Conservation (phyloP, 2,329 filamentous ascomycete genomes). For the Fusarium proliferatum region DNA sequence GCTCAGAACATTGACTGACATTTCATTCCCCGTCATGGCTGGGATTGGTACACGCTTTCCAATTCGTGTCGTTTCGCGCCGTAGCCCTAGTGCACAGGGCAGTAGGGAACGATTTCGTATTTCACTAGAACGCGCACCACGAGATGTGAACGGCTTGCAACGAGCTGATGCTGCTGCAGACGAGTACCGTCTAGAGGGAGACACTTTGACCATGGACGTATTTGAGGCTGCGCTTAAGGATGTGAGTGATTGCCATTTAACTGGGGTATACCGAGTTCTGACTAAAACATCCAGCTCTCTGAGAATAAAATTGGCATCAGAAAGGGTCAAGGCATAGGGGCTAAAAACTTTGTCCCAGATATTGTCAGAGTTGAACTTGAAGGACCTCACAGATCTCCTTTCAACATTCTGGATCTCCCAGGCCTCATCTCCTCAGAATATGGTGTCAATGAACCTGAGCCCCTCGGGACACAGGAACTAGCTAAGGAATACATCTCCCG, state of each 20-base stretch:
- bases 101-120: background rate
- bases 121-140: background rate
- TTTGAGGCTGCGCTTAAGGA: background rate
- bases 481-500: background rate
- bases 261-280: background rate
- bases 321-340: background rate
- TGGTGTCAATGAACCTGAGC: background rate
- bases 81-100: background rate
- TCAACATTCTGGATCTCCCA: background rate
- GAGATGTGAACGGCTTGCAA: background rate
- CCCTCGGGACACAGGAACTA: background rate
- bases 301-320: background rate
- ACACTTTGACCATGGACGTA: background rate
- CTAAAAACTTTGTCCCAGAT: background rate
- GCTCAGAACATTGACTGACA: background rate
- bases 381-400: background rate
- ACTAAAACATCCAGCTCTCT: background rate
- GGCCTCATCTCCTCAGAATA: background rate
- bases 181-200: background rate
- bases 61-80: background rate
- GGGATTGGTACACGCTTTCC: constrained; percentile 1
- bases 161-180: background rate
- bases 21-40: background rate
- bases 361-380: background rate
- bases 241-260: background rate